A percentile compares a stretch with the other conserved stretches of the same genome.
These are phyloP conservation scores for Monarda citriodora DNA, from an alignment of 305 asterid genomes.

Conservation along the genomic window DNA sequence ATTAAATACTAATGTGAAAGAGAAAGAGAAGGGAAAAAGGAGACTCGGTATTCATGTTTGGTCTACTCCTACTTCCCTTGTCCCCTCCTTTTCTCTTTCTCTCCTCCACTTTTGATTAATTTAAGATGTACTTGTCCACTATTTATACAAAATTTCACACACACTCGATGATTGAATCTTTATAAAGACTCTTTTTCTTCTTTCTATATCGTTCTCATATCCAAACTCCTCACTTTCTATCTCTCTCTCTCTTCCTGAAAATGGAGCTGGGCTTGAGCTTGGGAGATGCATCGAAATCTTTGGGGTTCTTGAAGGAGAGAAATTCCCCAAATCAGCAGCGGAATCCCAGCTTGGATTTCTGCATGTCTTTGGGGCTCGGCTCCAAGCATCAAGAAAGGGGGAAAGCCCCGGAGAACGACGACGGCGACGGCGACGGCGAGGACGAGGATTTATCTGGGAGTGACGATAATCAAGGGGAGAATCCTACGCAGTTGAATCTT, in stretches of 20 bases:
- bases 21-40: constrained; percentile 14
- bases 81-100: constrained; percentile 9
- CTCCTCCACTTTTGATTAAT: constrained; percentile 13
- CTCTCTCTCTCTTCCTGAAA: constrained; percentile 8
- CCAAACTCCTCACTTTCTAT: constrained; percentile 5
- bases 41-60: constrained; percentile 36
- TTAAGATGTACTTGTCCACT: constrained; percentile 1
- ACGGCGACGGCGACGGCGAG: constrained; percentile 20
- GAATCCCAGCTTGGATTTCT: constrained; percentile 39
- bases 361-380: constrained; percentile 62
- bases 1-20: constrained; percentile 13
- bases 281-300: constrained; percentile 53
- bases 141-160: constrained; percentile 25
- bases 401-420: constrained; percentile 18
- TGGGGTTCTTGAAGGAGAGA: constrained; percentile 26
- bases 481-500: constrained; percentile 62
- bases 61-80: constrained; percentile 46
- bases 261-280: constrained; percentile 90
- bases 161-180: constrained; percentile 49
- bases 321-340: constrained; percentile 4
- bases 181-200: constrained; percentile 54
- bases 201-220: neutral
- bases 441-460: constrained; percentile 24
- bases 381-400: constrained; percentile 23
- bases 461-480: constrained; percentile 21